phyloP scores from a whole-genome alignment of 1,284 basidiomycete genomes.

The Boletus smithii region DNA sequence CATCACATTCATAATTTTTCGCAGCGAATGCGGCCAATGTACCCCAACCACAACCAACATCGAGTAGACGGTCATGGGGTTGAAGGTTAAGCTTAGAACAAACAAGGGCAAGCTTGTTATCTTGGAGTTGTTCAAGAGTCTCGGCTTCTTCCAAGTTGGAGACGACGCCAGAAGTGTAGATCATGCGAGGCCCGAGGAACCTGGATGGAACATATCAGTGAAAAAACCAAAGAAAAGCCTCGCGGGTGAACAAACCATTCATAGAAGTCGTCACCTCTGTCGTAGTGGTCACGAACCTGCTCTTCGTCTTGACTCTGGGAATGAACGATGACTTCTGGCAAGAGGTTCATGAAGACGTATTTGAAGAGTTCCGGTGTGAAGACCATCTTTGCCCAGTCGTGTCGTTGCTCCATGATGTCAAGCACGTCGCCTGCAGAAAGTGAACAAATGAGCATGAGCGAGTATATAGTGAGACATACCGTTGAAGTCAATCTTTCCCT shows the following conservation, averaged over 20 bases:
- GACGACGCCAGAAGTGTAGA: constrained; percentile 95
- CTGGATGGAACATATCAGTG: constrained; percentile 33
- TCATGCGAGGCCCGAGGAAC: constrained; percentile 95
- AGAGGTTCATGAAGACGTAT: constrained; percentile 86
- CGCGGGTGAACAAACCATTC: constrained; percentile 54
- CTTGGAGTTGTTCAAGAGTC: constrained; percentile 93
- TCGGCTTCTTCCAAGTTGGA: constrained; percentile 73
- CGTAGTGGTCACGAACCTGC: constrained; percentile 96
- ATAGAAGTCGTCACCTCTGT: constrained; percentile 96
- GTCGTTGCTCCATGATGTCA: constrained; percentile 90
- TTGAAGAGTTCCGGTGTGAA: constrained; percentile 88
- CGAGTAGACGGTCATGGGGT: constrained; percentile 80
- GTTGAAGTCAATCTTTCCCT: constrained; percentile 94
- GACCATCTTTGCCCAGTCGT: constrained; percentile 93
- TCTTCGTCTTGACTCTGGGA: constrained; percentile 90
- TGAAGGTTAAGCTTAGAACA: constrained; percentile 93
- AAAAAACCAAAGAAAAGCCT: neutral
- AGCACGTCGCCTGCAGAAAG: constrained; percentile 75
- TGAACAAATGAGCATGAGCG: constrained; percentile 13
- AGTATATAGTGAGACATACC: constrained; percentile 39
- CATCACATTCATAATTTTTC: constrained; percentile 95
- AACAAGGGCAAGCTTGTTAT: constrained; percentile 95
- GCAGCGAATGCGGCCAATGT: constrained; percentile 93
- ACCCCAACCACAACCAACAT: constrained; percentile 98
- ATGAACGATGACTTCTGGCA: constrained; percentile 93